Evolutionary conservation across 2,329 filamentous ascomycete species (phyloP).

Genomic region (Metarhizium humberi): DNA sequence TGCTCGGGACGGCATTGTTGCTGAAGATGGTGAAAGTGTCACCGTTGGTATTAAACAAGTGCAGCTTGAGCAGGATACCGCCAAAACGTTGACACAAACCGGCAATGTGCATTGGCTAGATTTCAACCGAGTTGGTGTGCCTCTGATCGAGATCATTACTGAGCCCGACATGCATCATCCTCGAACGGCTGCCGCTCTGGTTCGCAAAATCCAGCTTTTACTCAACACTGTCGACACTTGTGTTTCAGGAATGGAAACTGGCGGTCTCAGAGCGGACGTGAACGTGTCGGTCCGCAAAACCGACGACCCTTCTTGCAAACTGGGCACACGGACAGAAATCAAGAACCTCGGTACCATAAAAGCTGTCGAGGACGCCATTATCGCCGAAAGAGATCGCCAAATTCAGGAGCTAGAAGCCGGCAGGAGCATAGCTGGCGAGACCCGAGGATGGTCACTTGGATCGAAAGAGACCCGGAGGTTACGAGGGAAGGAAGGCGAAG

Average conservation of each 20-base stretch:
- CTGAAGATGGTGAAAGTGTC: slow-evolving; percentile 61
- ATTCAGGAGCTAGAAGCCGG: slow-evolving; percentile 71
- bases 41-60: slow-evolving; percentile 82
- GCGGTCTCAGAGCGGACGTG: slow-evolving; percentile 84
- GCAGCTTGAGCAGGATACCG: slow-evolving; percentile 96
- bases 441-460: slow-evolving; percentile 84
- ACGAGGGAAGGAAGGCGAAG: slow-evolving; percentile 89
- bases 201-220: slow-evolving; percentile 78
- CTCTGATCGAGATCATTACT: slow-evolving; percentile 92
- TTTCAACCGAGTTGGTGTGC: slow-evolving; percentile 86
- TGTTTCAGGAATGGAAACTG: slow-evolving; percentile 85
- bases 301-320: slow-evolving; percentile 29
- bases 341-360: slow-evolving; percentile 96
- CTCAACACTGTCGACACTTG: slow-evolving; percentile 76
- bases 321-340: slow-evolving; percentile 90
- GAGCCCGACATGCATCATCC: slow-evolving; percentile 81
- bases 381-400: slow-evolving; percentile 83
- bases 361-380: slow-evolving; percentile 87
- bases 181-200: slow-evolving; percentile 76
- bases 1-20: slow-evolving; percentile 68
- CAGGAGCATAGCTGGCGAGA: slow-evolving; percentile 71
- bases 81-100: slow-evolving; percentile 78
- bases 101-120: slow-evolving; percentile 71
- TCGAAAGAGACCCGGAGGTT: slow-evolving; percentile 72
- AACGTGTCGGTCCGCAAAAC: slow-evolving; percentile 77